Percentiles rank a stretch among this genome's conserved stretches.
Evolutionary conservation across 768 basidiomycete species (phyloP).

Genomic region (Tylopilus vinaceipallidus): DNA sequence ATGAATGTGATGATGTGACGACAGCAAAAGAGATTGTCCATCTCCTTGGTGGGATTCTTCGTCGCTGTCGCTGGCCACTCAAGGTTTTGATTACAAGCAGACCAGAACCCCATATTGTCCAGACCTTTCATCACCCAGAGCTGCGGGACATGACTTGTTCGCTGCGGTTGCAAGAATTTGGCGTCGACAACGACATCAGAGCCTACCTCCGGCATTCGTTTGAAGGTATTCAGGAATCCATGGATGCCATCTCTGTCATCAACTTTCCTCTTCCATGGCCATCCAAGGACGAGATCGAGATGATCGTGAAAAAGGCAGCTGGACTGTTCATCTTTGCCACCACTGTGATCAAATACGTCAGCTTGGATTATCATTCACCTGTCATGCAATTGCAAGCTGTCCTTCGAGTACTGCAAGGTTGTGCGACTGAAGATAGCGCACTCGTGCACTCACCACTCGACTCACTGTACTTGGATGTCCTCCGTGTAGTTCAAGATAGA

Average conservation of each 20-base stretch:
- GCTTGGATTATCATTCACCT: slow-evolving; percentile 10
- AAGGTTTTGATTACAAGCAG: slow-evolving; percentile 28
- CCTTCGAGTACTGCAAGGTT: slow-evolving; percentile 5
- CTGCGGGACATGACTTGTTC: slow-evolving; percentile 7
- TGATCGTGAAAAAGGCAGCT: slow-evolving; percentile 16
- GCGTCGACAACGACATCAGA: slow-evolving; percentile 24
- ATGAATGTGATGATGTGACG: slow-evolving; percentile 25
- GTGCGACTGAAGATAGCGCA: background rate
- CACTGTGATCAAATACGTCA: slow-evolving; percentile 27
- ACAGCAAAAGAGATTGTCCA: slow-evolving; percentile 23
- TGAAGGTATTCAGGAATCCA: slow-evolving; percentile 5
- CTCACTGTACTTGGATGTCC: slow-evolving; percentile 14
- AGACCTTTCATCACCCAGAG: slow-evolving; percentile 19
- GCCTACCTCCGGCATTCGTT: slow-evolving; percentile 25
- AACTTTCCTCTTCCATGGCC: slow-evolving; percentile 16
- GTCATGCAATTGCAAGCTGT: slow-evolving; percentile 9
- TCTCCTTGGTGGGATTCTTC: slow-evolving; percentile 19
- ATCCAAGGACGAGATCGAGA: slow-evolving; percentile 19
- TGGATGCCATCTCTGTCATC: background rate
- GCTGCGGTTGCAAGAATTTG: slow-evolving; percentile 18
- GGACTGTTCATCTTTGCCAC: slow-evolving; percentile 31
- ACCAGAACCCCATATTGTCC: slow-evolving; percentile 15
- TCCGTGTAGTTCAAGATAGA: slow-evolving; percentile 7
- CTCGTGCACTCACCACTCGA: slow-evolving; percentile 15
- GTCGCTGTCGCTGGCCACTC: slow-evolving; percentile 19